Base-by-base conservation (phyloP, 441 rosid genomes). In the Melastoma candidum region DNA sequence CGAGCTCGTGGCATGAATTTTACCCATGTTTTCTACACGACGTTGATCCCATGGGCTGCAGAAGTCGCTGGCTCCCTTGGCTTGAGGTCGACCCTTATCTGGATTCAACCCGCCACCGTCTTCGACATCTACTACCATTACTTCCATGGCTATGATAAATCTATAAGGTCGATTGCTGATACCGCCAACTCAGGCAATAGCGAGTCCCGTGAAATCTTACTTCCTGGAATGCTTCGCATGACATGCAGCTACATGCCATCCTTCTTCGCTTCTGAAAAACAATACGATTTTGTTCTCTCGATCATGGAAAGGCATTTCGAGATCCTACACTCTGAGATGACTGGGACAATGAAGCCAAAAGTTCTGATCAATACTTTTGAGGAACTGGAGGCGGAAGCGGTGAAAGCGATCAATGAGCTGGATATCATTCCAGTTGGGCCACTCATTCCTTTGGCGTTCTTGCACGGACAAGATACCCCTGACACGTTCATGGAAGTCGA, bases 41-140 rank as follows among this genome's bases (percentile, higher is more conserved):
- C 71, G 2, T 62, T 82, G 0, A 60, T 85, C 25, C 71, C 75
- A 1, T 85, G 95, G 87, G 84, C 49, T 2, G 73, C 63, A 0
- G 56, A 58, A 9, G 80, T 76, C 57, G 84, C 84, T 46, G 71
- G 71, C 53, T 74, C 39, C 11, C 54, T 67, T 32, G 47, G 69
- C 43, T 56, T 82, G 14, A 84, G 79, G 0, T 14, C 72, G 0
- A 53, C 74, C 0, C 70, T 67, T 4, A 68, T 80, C 2, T 85
- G 87, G 85, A 67, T 68, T 39, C 90, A 85, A 32, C 77, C 87
- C 0, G 85, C 90, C 0, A 66, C 72, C 2, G 73, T 79, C 0
- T 63, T 85, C 0, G 68, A 57, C 57, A 60, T 77, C 45, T 80
- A 75, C 53, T 76, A 79, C 64, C 54, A 75, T 65, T 74, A 72